Evolutionary conservation across 495 filamentous ascomycete species (phyloP).

Genomic region (Echria macrotheca): DNA sequence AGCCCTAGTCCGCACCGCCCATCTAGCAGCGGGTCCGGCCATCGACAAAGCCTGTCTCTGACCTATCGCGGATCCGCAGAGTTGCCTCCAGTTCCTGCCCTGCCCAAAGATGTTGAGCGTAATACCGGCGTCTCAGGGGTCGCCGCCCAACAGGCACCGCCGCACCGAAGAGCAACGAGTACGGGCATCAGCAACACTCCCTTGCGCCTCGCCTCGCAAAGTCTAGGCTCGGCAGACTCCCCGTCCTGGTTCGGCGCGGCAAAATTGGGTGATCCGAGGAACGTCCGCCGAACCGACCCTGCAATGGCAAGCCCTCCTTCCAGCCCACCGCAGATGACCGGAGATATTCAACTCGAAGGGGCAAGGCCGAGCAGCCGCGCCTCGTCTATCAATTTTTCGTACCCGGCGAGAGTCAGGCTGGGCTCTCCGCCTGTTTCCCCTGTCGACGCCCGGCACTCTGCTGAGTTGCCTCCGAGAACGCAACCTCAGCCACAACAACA

Average conservation of each 20-base stretch:
- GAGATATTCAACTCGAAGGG: slow-evolving; percentile 13
- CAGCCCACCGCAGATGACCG: slow-evolving; percentile 22
- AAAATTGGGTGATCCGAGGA: slow-evolving; percentile 37
- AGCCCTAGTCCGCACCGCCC: slow-evolving; percentile 55
- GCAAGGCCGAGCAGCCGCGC: slow-evolving; percentile 53
- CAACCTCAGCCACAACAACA: slow-evolving; percentile 1
- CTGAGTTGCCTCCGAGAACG: not conserved
- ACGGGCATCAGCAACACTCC: slow-evolving; percentile 30
- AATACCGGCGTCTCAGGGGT: slow-evolving; percentile 12
- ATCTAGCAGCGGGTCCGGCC: slow-evolving; percentile 33
- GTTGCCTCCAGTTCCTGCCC: slow-evolving; percentile 70
- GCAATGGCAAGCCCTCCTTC: slow-evolving; percentile 36
- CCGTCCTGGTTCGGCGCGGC: slow-evolving; percentile 39
- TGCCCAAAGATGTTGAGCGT: slow-evolving; percentile 50
- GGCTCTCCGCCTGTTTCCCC: slow-evolving; percentile 31
- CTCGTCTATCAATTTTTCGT: slow-evolving; percentile 79
- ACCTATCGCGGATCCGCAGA: too few relatives aligned
- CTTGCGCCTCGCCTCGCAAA: slow-evolving; percentile 42
- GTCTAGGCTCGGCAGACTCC: slow-evolving; percentile 27
- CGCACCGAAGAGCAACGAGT: slow-evolving; percentile 24
- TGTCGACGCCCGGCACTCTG: slow-evolving; percentile 1
- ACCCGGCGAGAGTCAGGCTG: slow-evolving; percentile 47
- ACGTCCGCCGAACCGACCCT: slow-evolving; percentile 37
- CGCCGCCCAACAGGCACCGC: slow-evolving; percentile 5
- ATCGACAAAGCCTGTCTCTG: slow-evolving; percentile 43